Base-by-base conservation (phyloP, 2,329 filamentous ascomycete genomes). In the Paecilomyces sp. region DNA sequence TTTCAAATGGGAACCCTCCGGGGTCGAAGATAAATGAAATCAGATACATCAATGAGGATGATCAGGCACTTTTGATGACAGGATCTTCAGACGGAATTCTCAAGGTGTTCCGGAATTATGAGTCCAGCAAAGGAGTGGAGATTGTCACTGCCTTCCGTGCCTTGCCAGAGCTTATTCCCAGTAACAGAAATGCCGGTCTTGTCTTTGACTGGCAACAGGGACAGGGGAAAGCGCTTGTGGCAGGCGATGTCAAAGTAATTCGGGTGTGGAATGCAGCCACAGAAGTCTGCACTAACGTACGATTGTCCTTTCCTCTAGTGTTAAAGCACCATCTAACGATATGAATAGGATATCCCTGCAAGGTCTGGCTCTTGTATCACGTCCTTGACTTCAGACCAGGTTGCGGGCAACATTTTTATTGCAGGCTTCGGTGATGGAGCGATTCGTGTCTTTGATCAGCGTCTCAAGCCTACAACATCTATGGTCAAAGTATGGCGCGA, bases 171-270 rank as follows among this genome's bases (percentile, higher is more conserved):
- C 89, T 97, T 71, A 89, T 97, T 5, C 91, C 92, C 3, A 96
- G 91, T 73, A 96, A 93, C 68, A 89, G 92, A 69, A 96, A 96
- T 73, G 92, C 92, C 1, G 94, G 94, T 24, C 88, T 99, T 76
- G 93, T 97, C 28, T 95, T 97, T 71, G 93, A 99, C 74, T 99
- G 94, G 94, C 93, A 97, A 73, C 94, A 99, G 77, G 92, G 95
- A n/a, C 91, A 91, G 66, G 94, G 94, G 7, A 90, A 91, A 62
- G 88, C 96, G 7, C 83, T 99, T n/a, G 94, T 97, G 33, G 94
- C 94, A 11, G 94, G 94, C 53, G 94, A 99, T 72, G 91, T 97
- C 58, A 90, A 94, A 60, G 90, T 97, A 34, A 97, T 99, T 67
- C 85, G 92, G 36, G 91, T 97, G 34, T 99, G 94, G 94, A 94